Base-by-base conservation (phyloP, 345 rosid species). In the Nephelium lappaceum region DNA sequence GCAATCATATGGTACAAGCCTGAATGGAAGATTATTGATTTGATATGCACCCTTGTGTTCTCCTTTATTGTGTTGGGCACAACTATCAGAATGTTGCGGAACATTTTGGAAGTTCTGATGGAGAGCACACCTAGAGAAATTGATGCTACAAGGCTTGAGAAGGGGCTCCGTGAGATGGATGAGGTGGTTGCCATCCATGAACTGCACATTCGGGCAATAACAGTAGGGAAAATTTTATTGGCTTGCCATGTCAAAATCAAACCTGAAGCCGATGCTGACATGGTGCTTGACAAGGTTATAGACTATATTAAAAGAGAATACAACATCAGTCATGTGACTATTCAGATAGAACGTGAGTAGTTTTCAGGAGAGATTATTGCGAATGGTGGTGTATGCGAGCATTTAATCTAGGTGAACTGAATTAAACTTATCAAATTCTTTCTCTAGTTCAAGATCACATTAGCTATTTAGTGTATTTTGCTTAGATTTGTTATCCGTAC, bases 61-160 rank as follows among this genome's bases (percentile, higher is more conserved):
- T 91, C 94, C 0, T 70, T 79, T 0, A 81, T 90, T 38, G 93
- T 89, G 23, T 74, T 90, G 78, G 88, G 77, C 24, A 89, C 92
- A 10, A 90, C 95, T 8, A 83, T 91, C 74, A 82, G 87, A 72
- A 88, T 91, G 93, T 75, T 91, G 72, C 78, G 95, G 42, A 91
- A 81, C 82, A 88, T 91, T 53, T 42, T 88, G 61, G 95, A 91
- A 82, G 92, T 91, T 75, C 88, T 90, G 57, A 92, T 90, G 96
- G 93, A 92, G 88, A 89, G 92, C 81, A 92, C 93, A 0, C 96
- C 93, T 0, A 81, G 92, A 27, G 93, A 90, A 87, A 84, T 92
- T 25, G 93, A 92, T 71, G 91, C 92, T 21, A 83, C 90, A 2
- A 87, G 80, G 83, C 89, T 92, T 3, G 92, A 90, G 77, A 83